Percentiles rank a stretch among this genome's conserved stretches.
Conservation (phyloP, 202 grass and related monocot genomes). For the Zoysia matrella region DNA sequence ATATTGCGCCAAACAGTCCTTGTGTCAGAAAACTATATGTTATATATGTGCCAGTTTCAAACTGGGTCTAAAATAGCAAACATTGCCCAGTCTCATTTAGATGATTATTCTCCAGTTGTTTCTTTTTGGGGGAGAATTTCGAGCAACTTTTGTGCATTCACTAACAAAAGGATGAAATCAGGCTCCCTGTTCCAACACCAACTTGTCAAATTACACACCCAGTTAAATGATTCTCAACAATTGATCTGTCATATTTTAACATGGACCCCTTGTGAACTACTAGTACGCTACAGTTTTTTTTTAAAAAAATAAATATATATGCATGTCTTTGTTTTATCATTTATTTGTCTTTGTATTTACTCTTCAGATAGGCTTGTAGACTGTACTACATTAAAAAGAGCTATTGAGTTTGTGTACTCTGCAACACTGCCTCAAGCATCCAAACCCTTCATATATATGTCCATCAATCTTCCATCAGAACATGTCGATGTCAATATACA, state of each 20-base stretch:
- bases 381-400: constrained; percentile 86
- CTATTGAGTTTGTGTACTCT: constrained; percentile 87
- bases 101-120: not conserved
- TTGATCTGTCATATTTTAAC: not conserved
- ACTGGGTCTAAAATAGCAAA: not conserved
- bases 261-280: not conserved
- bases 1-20: not conserved
- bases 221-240: not conserved
- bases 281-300: constrained; percentile 14
- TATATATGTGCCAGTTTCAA: not conserved
- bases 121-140: not conserved
- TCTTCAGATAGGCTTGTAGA: constrained; percentile 88
- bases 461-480: constrained; percentile 82
- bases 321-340: constrained; percentile 31
- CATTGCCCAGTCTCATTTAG: not conserved
- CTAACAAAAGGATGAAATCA: not conserved
- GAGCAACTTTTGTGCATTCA: not conserved
- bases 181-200: not conserved
- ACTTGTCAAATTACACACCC: constrained; percentile 11
- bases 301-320: not conserved
- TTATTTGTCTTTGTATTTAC: constrained; percentile 42
- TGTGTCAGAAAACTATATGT: not conserved
- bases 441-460: constrained; percentile 99
- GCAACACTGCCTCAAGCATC: constrained; percentile 92
- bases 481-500: constrained; percentile 98